These are phyloP conservation scores for Cadophora gregata DNA, from an alignment of 2,329 filamentous ascomycete species.

Conservation along the genomic window DNA sequence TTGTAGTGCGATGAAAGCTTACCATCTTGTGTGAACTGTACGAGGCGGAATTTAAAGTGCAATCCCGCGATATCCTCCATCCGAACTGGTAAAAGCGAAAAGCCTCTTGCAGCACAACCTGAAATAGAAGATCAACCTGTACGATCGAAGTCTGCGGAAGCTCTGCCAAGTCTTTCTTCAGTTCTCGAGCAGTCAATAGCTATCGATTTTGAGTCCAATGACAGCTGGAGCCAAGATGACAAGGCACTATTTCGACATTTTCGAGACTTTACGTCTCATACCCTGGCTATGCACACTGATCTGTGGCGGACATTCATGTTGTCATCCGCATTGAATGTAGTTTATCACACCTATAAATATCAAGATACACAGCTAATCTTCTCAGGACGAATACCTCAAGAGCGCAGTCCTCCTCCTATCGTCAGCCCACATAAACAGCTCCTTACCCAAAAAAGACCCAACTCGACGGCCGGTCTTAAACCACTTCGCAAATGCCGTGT, in stretches of 20 bases:
- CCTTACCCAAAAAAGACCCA: slow-evolving; percentile 15
- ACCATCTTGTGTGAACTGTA: slow-evolving; percentile 22
- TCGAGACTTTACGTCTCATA: slow-evolving; percentile 17
- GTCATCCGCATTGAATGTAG: slow-evolving; percentile 15
- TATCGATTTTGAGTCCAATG: slow-evolving; percentile 10
- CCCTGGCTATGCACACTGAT: slow-evolving; percentile 14
- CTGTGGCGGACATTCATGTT: slow-evolving; percentile 18
- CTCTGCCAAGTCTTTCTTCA: background rate
- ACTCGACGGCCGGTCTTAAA: slow-evolving; percentile 6
- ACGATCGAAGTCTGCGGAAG: background rate
- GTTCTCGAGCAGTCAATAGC: background rate
- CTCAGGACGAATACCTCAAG: slow-evolving; percentile 23
- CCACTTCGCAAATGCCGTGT: slow-evolving; percentile 16
- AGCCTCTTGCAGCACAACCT: slow-evolving; percentile 4
- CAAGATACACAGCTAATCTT: background rate
- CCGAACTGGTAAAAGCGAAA: background rate
- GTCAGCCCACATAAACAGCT: slow-evolving; percentile 21
- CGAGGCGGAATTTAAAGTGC: slow-evolving; percentile 18
- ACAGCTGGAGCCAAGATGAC: slow-evolving; percentile 14
- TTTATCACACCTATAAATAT: background rate
- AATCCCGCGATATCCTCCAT: background rate
- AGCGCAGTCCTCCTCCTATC: slow-evolving; percentile 20
- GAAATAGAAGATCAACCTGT: background rate
- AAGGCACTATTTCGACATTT: slow-evolving; percentile 22
- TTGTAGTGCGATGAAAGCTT: slow-evolving; percentile 24